Evolutionary conservation across 106 monocot species (phyloP).

Genomic region (Dioscorea zingiberensis): DNA sequence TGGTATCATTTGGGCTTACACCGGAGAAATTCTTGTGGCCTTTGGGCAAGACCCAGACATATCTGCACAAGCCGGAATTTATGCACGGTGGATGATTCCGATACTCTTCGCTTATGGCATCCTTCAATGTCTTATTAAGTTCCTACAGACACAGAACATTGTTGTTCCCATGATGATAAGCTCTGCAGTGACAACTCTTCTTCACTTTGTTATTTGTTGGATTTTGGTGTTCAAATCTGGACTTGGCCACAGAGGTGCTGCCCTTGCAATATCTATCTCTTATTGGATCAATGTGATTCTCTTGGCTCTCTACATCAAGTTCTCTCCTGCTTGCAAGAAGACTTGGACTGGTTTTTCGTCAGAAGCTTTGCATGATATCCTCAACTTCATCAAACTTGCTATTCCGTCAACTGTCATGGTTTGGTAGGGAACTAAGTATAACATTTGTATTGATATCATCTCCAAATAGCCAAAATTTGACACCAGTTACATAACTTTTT

Average conservation of each 20-base stretch:
- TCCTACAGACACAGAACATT: slow-evolving; percentile 67
- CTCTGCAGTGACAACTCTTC: slow-evolving; percentile 35
- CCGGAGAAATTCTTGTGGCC: slow-evolving; percentile 35
- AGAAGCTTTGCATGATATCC: slow-evolving; percentile 46
- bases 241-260: slow-evolving; percentile 69
- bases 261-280: slow-evolving; percentile 46
- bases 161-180: slow-evolving; percentile 51
- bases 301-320: slow-evolving; percentile 42
- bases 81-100: slow-evolving; percentile 73
- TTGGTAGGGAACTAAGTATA: slow-evolving; percentile 31
- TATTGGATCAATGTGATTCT: slow-evolving; percentile 59
- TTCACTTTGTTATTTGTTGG: slow-evolving; percentile 63
- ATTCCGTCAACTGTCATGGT: slow-evolving; percentile 75
- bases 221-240: slow-evolving; percentile 51
- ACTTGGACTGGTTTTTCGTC: slow-evolving; percentile 64
- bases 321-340: slow-evolving; percentile 48
- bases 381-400: slow-evolving; percentile 46
- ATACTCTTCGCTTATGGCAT: slow-evolving; percentile 58
- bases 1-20: slow-evolving; percentile 40
- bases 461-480: no score
- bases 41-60: slow-evolving; percentile 60
- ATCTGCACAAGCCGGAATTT: slow-evolving; percentile 42
- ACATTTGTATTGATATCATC: not conserved
- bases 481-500: no score
- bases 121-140: slow-evolving; percentile 50